These are phyloP conservation scores for Prunus campanulata DNA, from an alignment of 306 rosid species.

Conservation along the genomic window DNA sequence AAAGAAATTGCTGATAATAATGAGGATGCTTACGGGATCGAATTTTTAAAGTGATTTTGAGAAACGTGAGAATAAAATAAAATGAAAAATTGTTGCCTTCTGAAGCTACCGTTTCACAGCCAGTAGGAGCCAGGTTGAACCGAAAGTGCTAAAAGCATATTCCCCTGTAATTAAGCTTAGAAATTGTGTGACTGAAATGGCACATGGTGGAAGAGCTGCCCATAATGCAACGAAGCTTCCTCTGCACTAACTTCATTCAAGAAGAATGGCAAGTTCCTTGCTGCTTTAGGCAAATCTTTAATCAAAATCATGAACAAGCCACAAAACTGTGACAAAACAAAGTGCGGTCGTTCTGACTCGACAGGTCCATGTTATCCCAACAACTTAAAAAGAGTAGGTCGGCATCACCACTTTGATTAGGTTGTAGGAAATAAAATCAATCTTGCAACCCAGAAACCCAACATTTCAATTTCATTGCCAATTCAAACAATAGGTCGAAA, in stretches of 20 bases:
- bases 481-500: not conserved
- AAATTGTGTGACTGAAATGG: not conserved
- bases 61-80: too few relatives aligned
- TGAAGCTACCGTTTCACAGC: too few relatives aligned
- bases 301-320: not conserved
- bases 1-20: not conserved
- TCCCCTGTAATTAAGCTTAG: too few relatives aligned
- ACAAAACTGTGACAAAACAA: too few relatives aligned
- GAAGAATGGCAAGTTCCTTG: too few relatives aligned
- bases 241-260: not conserved
- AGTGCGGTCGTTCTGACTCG: not conserved
- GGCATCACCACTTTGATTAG: not conserved
- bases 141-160: too few relatives aligned
- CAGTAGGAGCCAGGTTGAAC: not conserved
- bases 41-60: not conserved
- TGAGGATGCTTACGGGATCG: not conserved
- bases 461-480: not conserved
- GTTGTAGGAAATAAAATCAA: not conserved
- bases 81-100: too few relatives aligned
- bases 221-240: constrained; percentile 14
- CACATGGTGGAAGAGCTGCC: constrained; percentile 1
- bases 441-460: not conserved
- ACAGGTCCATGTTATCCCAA: not conserved
- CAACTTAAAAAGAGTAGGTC: not conserved
- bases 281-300: too few relatives aligned